Evolutionary conservation across 176 grass and related monocot genomes (phyloP).

Genomic region (Raddia distichophylla): DNA sequence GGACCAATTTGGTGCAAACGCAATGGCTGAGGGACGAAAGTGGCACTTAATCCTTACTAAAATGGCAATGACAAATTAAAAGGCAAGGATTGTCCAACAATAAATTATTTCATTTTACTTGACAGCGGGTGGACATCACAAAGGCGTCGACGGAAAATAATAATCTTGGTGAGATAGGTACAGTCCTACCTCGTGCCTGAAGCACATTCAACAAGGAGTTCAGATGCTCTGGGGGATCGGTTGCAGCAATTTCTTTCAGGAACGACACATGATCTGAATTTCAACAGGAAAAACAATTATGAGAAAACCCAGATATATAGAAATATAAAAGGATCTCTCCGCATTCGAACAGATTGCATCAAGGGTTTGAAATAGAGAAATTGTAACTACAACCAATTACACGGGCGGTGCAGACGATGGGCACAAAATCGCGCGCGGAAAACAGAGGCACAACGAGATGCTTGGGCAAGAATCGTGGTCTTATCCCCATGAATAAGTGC

Average conservation of each 20-base stretch:
- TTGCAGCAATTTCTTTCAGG: conserved; percentile 72
- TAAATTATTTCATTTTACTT: background rate
- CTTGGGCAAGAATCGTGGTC: background rate
- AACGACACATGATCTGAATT: conserved; percentile 78
- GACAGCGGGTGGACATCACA: background rate
- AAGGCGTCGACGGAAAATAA: background rate
- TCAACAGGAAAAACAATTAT: background rate
- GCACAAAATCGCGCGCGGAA: background rate
- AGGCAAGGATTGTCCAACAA: background rate
- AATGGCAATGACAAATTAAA: background rate
- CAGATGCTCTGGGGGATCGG: conserved; percentile 76
- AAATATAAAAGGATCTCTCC: background rate
- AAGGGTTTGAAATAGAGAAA: background rate
- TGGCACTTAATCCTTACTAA: too few species aligned
- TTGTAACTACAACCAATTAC: background rate
- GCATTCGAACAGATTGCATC: background rate
- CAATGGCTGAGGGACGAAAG: too few species aligned
- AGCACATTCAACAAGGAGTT: conserved; percentile 78
- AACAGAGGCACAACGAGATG: background rate
- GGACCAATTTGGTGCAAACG: too few species aligned
- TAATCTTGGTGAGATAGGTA: background rate
- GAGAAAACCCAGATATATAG: background rate
- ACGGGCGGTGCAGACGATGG: background rate
- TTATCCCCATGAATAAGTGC: too few species aligned
- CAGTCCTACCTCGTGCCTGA: conserved; percentile 67